Conservation (phyloP, 345 rosid species). For the Barbarea vulgaris region DNA sequence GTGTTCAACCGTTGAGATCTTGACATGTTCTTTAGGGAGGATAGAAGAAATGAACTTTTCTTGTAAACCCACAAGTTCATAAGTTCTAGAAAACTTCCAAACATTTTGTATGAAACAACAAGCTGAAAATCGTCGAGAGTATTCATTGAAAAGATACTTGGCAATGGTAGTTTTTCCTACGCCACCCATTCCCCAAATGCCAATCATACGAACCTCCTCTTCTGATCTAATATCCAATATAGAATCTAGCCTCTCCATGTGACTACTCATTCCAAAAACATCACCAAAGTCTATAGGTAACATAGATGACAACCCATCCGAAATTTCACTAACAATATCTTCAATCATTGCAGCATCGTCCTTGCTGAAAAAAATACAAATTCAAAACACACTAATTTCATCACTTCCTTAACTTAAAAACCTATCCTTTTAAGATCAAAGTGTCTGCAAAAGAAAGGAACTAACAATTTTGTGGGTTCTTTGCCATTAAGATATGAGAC, state of each 20-base stretch:
- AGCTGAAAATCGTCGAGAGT: conserved; percentile 3
- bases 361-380: neutral
- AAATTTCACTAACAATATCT: neutral
- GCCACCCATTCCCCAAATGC: conserved; percentile 35
- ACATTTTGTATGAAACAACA: conserved; percentile 28
- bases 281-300: neutral
- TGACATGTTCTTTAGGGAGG: neutral
- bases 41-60: neutral
- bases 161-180: conserved; percentile 46
- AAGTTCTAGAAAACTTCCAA: neutral
- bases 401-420: too few relatives aligned
- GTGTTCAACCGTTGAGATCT: neutral
- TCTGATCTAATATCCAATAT: neutral
- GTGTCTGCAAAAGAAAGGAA: too few relatives aligned
- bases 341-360: conserved; percentile 20
- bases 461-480: neutral
- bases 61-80: neutral
- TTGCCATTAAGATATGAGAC: neutral
- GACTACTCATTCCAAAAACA: conserved; percentile 26
- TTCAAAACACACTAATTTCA: too few relatives aligned
- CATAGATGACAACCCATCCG: neutral
- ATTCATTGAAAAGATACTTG: conserved; percentile 14
- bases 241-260: neutral
- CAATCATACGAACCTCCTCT: neutral
- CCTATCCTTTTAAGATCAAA: too few relatives aligned